Conservation (phyloP, 2,329 filamentous ascomycete genomes). For the Epichloe aotearoae region DNA sequence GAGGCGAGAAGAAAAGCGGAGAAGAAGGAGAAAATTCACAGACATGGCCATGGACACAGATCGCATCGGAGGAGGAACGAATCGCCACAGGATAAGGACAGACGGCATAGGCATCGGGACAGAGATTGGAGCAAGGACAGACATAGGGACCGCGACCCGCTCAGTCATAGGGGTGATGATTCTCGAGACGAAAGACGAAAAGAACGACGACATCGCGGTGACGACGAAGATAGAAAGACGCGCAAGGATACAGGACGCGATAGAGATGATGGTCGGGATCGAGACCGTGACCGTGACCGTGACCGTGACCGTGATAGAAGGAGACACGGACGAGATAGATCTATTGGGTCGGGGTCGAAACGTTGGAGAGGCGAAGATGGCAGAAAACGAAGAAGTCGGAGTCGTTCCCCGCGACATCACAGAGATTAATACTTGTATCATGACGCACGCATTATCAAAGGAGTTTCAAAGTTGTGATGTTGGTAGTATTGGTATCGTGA, state of each 20-base stretch:
- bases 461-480: not conserved
- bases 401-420: constrained; percentile 1
- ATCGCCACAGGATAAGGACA: constrained; percentile 16
- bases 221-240: constrained; percentile 10
- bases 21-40: constrained; percentile 33
- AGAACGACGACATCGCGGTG: constrained; percentile 13
- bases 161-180: not conserved
- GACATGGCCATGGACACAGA: constrained; percentile 24
- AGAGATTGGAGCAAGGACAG: constrained; percentile 7
- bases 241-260: constrained; percentile 4
- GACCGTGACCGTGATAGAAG: constrained; percentile 12
- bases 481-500: not conserved
- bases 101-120: constrained; percentile 10
- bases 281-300: not conserved
- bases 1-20: constrained; percentile 45
- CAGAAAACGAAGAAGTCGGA: constrained; percentile 18
- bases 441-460: not conserved
- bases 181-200: constrained; percentile 12
- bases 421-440: constrained; percentile 9
- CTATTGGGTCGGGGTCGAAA: constrained; percentile 14
- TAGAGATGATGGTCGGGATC: constrained; percentile 14
- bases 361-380: constrained; percentile 17
- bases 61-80: constrained; percentile 18
- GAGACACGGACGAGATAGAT: constrained; percentile 16
- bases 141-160: constrained; percentile 7